Evolutionary conservation across 2,329 filamentous ascomycete species (phyloP).

Genomic region (Pseudogymnoascus sp.): DNA sequence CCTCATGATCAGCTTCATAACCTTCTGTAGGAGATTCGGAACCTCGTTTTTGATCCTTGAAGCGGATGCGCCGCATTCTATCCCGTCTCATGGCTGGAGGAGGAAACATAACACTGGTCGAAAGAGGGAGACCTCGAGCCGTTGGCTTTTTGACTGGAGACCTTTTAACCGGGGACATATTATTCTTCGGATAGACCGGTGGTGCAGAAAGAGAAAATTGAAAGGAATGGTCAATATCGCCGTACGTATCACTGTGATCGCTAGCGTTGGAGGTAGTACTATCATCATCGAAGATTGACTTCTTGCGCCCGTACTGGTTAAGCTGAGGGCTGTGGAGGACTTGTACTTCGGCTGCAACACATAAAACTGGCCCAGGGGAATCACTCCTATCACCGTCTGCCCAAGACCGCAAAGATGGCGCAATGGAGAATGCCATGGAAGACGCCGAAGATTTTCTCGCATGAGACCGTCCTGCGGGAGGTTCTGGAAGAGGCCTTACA

Average conservation of each 20-base stretch:
- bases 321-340: not conserved
- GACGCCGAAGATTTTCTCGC: not conserved
- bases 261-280: not conserved
- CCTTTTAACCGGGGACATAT: not conserved
- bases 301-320: not conserved
- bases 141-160: not conserved
- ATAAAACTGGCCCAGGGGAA: slow-evolving; percentile 16
- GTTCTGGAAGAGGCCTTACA: slow-evolving; percentile 12
- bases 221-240: not conserved
- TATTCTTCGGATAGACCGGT: not conserved
- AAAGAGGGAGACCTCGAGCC: not conserved
- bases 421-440: not conserved
- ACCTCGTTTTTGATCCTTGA: not conserved
- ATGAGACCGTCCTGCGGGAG: not conserved
- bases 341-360: slow-evolving; percentile 13
- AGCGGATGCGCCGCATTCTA: not conserved
- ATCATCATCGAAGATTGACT: not conserved
- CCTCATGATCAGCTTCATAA: not conserved
- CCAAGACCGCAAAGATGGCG: slow-evolving; percentile 2
- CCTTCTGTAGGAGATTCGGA: not conserved
- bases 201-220: not conserved
- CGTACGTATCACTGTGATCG: not conserved
- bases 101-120: not conserved
- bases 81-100: not conserved
- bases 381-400: not conserved